Base-by-base conservation (phyloP, 1,284 basidiomycete species). In the Microbotryomycetes sp. region DNA sequence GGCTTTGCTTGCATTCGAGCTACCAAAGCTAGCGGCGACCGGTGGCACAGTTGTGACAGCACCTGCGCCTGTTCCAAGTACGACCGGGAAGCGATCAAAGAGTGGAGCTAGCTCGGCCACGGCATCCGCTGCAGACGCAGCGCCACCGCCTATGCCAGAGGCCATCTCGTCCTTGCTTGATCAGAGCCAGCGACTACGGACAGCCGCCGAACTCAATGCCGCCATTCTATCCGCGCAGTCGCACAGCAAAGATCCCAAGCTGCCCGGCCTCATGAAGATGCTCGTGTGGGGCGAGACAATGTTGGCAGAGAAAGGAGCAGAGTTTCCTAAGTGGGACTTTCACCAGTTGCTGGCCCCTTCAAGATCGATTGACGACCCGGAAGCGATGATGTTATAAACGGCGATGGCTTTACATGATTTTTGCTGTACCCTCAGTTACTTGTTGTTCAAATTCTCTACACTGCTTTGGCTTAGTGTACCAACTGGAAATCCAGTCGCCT, bases 181-280 rank as follows among this genome's bases (percentile, higher is more conserved):
- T 31, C 86, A 88, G 24, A 85, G 85, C 26, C 92, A 97, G 73
- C 82, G 96, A 29, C 82, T 91, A 81, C 87, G 88, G 77, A 96
- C 93, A 11, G 93, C 94, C 4, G 76, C 76, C 11, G 88, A 96
- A 76, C 85, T 98, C 71, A 98, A 98, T 73, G 87, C 90, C 0
- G 93, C 94, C 26, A 94, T 98, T 60, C 79, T 98, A 68, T 89
- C 91, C 69, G 88, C 86, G 71, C 81, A 93, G 67, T 88, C 90
- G 65, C 90, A 97, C 72, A 90, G 91, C 0, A 87, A 87, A 73
- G 89, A 94, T 72, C 89, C 92, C 50, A 97, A 94, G 77, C 78
- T 97, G 51, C 84, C 87, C 16, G 86, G 85, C n/a, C 75, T 98
- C 69, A 78, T 97, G 73, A 85, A 87, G 75, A 79, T 97, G 71